Evolutionary conservation across 2,329 filamentous ascomycete genomes (phyloP).

Genomic region (Fusarium marasasianum): DNA sequence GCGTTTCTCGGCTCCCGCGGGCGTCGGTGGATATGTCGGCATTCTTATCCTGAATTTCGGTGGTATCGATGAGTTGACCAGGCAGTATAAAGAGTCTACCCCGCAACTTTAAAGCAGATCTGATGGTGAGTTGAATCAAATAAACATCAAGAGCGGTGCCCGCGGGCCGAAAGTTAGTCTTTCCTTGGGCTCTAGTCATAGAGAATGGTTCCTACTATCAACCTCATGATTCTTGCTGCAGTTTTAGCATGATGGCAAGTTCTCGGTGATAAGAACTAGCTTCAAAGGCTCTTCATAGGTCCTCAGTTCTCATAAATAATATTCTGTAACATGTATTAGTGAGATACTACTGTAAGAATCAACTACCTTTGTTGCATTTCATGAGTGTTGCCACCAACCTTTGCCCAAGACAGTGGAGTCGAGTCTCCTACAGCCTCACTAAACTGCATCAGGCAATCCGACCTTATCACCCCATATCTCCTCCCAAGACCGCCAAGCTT

Average conservation of each 20-base stretch:
- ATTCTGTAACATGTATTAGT: neutral
- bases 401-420: neutral
- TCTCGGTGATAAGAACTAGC: neutral
- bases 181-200: no score
- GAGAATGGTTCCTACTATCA: neutral
- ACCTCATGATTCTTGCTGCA: neutral
- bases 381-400: neutral
- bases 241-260: neutral
- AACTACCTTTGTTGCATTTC: neutral
- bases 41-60: neutral
- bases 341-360: neutral
- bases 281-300: neutral
- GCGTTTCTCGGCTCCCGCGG: neutral
- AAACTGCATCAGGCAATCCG: neutral
- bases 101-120: neutral
- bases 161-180: neutral
- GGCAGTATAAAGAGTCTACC: neutral
- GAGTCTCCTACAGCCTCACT: neutral
- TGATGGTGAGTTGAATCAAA: no score
- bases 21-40: neutral
- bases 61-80: neutral
- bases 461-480: neutral
- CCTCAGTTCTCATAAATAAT: fast-evolving
- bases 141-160: neutral
- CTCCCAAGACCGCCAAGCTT: neutral